Conservation (phyloP, 2,329 filamentous ascomycete genomes). For the Fonsecaea multimorphosa region DNA sequence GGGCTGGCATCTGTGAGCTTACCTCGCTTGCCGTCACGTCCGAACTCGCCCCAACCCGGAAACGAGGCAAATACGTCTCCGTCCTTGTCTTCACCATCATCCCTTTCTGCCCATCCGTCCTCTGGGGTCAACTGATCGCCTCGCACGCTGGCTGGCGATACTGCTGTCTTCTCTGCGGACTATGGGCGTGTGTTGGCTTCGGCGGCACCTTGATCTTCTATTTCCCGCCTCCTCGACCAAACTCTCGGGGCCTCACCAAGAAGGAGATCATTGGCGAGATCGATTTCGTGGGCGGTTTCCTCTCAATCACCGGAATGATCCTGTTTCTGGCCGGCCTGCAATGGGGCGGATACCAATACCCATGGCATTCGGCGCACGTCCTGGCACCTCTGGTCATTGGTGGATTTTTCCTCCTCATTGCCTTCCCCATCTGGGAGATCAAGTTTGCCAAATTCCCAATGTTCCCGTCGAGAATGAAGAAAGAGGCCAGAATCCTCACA, state of each 20-base stretch:
- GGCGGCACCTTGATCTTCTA: conserved; percentile 53
- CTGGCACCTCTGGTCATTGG: conserved; percentile 55
- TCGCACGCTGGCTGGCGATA: conserved; percentile 54
- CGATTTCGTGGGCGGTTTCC: conserved; percentile 58
- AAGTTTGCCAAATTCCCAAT: conserved; percentile 56
- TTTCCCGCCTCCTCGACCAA: conserved; percentile 53
- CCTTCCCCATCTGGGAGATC: conserved; percentile 55
- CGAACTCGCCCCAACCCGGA: conserved; percentile 69
- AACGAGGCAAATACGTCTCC: conserved; percentile 69
- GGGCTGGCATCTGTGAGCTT: conserved; percentile 71
- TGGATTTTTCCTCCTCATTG: conserved; percentile 47
- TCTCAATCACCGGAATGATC: conserved; percentile 57
- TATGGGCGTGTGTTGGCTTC: conserved; percentile 52
- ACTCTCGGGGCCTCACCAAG: conserved; percentile 39
- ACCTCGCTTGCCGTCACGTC: conserved; percentile 71
- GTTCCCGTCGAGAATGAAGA: conserved; percentile 53
- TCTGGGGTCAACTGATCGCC: conserved; percentile 66
- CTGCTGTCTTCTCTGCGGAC: conserved; percentile 50
- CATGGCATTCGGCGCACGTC: conserved; percentile 54
- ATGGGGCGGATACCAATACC: conserved; percentile 56
- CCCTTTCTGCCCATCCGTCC: conserved; percentile 66
- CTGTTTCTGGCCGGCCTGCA: conserved; percentile 58
- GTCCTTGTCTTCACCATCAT: conserved; percentile 66
- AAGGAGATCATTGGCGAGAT: conserved; percentile 53
- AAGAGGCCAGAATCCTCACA: conserved; percentile 56